Evolutionary conservation across 805 yeast genomes (phyloP), one percentile per base, ranked within the genome.

Genomic region (Suhomyces kilbournensis): DNA sequence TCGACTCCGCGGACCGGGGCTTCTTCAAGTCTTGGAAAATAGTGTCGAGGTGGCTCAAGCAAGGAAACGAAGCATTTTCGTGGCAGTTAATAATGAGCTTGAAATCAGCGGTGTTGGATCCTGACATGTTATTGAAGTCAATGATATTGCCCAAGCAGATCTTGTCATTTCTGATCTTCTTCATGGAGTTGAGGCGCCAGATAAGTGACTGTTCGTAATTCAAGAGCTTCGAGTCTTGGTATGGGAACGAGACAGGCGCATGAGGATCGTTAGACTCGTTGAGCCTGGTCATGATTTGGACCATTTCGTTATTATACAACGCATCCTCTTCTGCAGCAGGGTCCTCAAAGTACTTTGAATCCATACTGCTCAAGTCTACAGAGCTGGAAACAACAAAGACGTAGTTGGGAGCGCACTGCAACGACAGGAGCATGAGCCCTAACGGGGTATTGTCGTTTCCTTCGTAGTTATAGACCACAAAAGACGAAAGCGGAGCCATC

Each of bases 131-230:
- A 49, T 66, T 63, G 54, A 63, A 70, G 51, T 70, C 72, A 39
- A 61, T 58, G 14, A 66, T 56, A 45, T 66, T 71, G 8, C 76
- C 76, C 32, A 71, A 50, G 49, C 69, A 70, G 23, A 70, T 53
- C 40, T 60, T 60, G 25, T 58, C 56, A n/a, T 55, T 52, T 38
- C 65, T 61, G 7, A 65, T 51, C 66, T 68, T 61, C 48, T 60
- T 64, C 63, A 63, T 58, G 20, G 67, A 63, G 52, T 71, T 68
- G 44, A 64, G 56, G 51, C 58, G 65, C 72, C 74, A 69, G 32
- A 70, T 61, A 32, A 71, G 58, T 40, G 69, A 66, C 50, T 72
- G 76, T 55, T 72, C 77, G 60, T 66, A 59, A 39, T 59, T 57
- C 23, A 66, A 56, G 26, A 68, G 54, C 44, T 62, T 60, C 40